A percentile compares a stretch with the other conserved stretches of the same genome.
phyloP scores from a whole-genome alignment of 2,329 filamentous ascomycete species.

The Phialophora verrucosa region DNA sequence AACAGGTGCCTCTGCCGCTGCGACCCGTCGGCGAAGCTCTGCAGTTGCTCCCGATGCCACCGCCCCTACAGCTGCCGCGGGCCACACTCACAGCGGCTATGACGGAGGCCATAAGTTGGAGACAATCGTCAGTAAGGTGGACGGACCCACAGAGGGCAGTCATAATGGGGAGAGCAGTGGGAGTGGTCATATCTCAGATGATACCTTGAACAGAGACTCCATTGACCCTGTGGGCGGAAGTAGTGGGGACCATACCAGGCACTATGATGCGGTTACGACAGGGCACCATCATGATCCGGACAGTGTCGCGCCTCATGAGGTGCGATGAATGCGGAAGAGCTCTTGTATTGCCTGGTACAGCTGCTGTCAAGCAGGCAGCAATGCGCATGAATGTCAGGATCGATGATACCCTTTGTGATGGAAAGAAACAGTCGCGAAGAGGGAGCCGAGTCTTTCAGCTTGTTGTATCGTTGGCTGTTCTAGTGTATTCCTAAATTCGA shows the following conservation, averaged over 20 bases:
- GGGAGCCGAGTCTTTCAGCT: not conserved
- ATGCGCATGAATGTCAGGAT: not conserved
- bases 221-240: constrained; percentile 6
- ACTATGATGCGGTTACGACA: constrained; percentile 26
- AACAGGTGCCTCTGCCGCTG: constrained; percentile 33
- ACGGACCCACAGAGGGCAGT: constrained; percentile 15
- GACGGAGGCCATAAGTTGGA: constrained; percentile 31
- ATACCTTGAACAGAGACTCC: constrained; percentile 18
- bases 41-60: constrained; percentile 36
- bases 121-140: constrained; percentile 33
- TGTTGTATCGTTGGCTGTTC: not conserved
- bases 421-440: not conserved
- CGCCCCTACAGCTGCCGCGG: constrained; percentile 13
- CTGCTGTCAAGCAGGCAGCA: not conserved
- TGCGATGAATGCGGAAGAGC: constrained; percentile 20
- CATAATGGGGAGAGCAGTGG: constrained; percentile 14
- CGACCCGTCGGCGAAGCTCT: constrained; percentile 37
- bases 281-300: constrained; percentile 31
- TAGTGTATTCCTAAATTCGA: not conserved
- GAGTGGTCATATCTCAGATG: constrained; percentile 17
- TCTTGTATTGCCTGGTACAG: not conserved
- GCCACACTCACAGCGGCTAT: constrained; percentile 29
- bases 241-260: constrained; percentile 19
- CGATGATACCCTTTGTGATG: constrained; percentile 2
- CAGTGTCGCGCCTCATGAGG: constrained; percentile 30